A percentile compares a stretch with the other conserved stretches of the same genome.
These are phyloP conservation scores for Acanthamoeba lenticulata DNA, from an alignment of 208 protist species.

Conservation along the genomic window DNA sequence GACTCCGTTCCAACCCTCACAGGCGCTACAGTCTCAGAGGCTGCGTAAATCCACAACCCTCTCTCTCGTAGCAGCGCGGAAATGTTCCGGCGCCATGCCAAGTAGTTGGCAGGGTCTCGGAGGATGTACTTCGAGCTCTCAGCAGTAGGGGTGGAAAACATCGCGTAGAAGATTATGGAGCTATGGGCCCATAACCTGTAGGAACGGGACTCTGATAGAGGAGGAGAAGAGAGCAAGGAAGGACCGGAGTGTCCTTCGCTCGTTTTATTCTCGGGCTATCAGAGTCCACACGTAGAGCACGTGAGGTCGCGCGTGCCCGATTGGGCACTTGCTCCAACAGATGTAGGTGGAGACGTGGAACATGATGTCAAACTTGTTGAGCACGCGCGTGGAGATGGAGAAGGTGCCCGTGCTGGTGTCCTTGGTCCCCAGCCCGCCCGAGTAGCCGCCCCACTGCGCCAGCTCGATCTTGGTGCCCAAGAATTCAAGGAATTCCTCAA, in stretches of 20 bases:
- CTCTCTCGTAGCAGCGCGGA: no score
- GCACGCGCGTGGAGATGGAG: background rate
- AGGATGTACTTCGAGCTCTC: background rate
- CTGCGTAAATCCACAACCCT: no score
- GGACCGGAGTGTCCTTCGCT: no score
- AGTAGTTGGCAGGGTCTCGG: no score
- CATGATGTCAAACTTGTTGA: background rate
- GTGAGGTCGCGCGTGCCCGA: no score
- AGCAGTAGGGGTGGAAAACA: background rate
- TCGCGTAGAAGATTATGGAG: background rate
- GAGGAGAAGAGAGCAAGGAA: no score
- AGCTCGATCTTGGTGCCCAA: slow-evolving; percentile 72
- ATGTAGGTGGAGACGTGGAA: slow-evolving; percentile 63
- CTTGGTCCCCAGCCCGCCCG: slow-evolving; percentile 63
- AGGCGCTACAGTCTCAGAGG: no score
- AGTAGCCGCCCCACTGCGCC: slow-evolving; percentile 69
- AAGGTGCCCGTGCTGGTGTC: background rate
- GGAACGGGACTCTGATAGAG: background rate
- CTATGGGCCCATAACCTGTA: background rate
- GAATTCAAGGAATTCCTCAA: slow-evolving; percentile 76
- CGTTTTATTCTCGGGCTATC: no score
- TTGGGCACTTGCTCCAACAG: no score
- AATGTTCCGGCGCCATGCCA: no score
- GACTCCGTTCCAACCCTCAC: background rate
- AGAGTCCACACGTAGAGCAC: no score